Conservation (phyloP, 2,329 filamentous ascomycete genomes). For the Talaromyces marneffei region DNA sequence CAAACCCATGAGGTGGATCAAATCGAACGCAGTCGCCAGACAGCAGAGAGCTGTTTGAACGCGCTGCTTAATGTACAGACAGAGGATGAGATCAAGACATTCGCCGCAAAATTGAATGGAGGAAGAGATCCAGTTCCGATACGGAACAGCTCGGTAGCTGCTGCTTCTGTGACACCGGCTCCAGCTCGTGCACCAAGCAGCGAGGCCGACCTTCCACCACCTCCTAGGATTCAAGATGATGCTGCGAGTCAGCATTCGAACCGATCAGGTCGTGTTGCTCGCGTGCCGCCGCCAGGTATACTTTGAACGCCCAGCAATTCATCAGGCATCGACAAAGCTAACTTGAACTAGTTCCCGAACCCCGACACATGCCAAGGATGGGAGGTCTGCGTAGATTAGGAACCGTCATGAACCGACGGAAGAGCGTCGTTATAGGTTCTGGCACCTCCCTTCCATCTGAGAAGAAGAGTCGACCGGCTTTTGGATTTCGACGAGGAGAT, state of each 20-base stretch:
- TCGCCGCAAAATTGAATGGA: constrained; percentile 35
- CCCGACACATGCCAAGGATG: constrained; percentile 34
- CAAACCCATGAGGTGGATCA: constrained; percentile 89
- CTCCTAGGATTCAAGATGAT: constrained; percentile 46
- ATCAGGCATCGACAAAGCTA: neutral
- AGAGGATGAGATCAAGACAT: constrained; percentile 67
- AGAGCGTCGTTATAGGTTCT: constrained; percentile 37
- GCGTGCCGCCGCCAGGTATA: constrained; percentile 30
- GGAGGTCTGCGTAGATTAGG: constrained; percentile 43
- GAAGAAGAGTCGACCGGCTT: constrained; percentile 40
- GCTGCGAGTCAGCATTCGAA: constrained; percentile 51
- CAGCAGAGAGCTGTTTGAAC: constrained; percentile 74
- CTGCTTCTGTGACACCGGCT: constrained; percentile 14
- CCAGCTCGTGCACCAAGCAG: constrained; percentile 20
- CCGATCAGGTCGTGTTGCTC: constrained; percentile 35
- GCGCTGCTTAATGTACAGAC: constrained; percentile 81
- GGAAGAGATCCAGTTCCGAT: constrained; percentile 28
- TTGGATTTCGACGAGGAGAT: constrained; percentile 39
- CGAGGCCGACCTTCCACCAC: constrained; percentile 30
- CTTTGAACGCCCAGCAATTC: neutral
- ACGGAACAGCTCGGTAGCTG: constrained; percentile 23
- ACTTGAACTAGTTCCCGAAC: constrained; percentile 29
- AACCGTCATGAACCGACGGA: constrained; percentile 44
- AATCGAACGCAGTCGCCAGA: constrained; percentile 67
- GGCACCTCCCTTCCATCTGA: constrained; percentile 28